Evolutionary conservation across 2,329 filamentous ascomycete genomes (phyloP), one percentile per base, ranked within the genome.

Genomic region (Ceratocystis smalleyi): DNA sequence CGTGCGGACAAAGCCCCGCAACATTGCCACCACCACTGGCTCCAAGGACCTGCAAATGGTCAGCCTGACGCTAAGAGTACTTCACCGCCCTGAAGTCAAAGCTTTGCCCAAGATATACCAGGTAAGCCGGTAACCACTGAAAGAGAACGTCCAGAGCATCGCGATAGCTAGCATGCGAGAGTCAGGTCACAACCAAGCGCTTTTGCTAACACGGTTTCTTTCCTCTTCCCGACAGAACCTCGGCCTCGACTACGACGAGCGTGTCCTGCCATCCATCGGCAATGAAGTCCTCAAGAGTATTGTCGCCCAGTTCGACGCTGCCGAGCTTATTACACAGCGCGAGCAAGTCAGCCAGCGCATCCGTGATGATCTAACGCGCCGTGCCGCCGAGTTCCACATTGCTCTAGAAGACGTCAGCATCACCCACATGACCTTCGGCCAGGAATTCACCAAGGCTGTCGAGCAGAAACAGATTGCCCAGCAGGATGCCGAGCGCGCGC

Each of bases 401-500:
- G 90, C 91, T 32, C 89, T 99, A 63, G 94, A 99, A 78, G 94
- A 99, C 73, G 94, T 99, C 67, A 95, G 90, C 73, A 99, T 99
- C 77, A 99, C 94, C 67, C 94, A 99, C 82, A 99, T 99, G 94
- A 99, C 94, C 63, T 99, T 99, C 74, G 94, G 94, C 70, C 92
- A 92, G 76, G 94, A 99, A 77, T 99, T 99, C 81, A 99, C 94
- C 67, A 89, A 89, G 76, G 94, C 94, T 69, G 94, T 99, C 72
- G 94, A 99, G 80, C 94, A 99, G 84, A 99, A 99, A 85, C 94
- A 99, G 81, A 99, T 99, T 75, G 94, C 94, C 64, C 94, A 99
- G 79, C 94, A 99, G 78, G 94, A 99, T 74, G 94, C 94, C 68
- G 94, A 99, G 82, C 84, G 94, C 69, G 94, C 94, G 60, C 84